phyloP scores from a whole-genome alignment of 495 filamentous ascomycete species.

The Trichocladium antarcticum region DNA sequence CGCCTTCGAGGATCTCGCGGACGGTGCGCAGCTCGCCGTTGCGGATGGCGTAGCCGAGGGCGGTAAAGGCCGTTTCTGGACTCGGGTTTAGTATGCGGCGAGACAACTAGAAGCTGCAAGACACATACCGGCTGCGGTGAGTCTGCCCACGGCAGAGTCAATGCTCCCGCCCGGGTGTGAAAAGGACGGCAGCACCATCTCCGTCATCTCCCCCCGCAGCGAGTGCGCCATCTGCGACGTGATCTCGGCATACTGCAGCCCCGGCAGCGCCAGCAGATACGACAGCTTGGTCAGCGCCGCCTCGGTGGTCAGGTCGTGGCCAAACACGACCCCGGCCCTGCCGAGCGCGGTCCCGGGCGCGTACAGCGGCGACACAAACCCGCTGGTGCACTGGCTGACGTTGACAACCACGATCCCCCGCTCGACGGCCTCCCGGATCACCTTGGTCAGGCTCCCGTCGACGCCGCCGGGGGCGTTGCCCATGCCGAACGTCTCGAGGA shows the following conservation, averaged over 20 bases:
- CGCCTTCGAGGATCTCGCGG: slow-evolving; percentile 52
- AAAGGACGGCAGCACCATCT: slow-evolving; percentile 52
- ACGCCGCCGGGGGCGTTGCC: slow-evolving; percentile 83
- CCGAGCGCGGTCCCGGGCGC: slow-evolving; percentile 81
- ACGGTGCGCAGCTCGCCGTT: slow-evolving; percentile 57
- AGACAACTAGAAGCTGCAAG: slow-evolving; percentile 17
- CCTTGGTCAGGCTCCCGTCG: slow-evolving; percentile 72
- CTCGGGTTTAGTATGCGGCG: too few species aligned
- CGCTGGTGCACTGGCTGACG: slow-evolving; percentile 82
- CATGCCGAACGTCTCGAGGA: slow-evolving; percentile 91
- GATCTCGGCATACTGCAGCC: slow-evolving; percentile 50
- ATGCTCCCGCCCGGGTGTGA: slow-evolving; percentile 53
- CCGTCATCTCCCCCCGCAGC: slow-evolving; percentile 79
- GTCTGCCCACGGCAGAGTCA: slow-evolving; percentile 23
- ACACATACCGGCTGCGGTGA: slow-evolving; percentile 28
- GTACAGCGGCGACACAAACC: slow-evolving; percentile 82
- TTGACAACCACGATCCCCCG: slow-evolving; percentile 85
- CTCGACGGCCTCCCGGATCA: slow-evolving; percentile 64
- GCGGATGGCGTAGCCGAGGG: slow-evolving; percentile 71
- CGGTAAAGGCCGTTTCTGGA: slow-evolving; percentile 48
- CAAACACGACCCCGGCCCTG: slow-evolving; percentile 83
- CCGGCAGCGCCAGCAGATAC: slow-evolving; percentile 65
- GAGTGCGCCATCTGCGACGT: slow-evolving; percentile 60
- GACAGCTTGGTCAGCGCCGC: slow-evolving; percentile 89
- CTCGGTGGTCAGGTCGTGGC: slow-evolving; percentile 87